Evolutionary conservation across 345 rosid species (phyloP), one percentile per base, ranked within the genome.

Genomic region (Bretschneidera sinensis): DNA sequence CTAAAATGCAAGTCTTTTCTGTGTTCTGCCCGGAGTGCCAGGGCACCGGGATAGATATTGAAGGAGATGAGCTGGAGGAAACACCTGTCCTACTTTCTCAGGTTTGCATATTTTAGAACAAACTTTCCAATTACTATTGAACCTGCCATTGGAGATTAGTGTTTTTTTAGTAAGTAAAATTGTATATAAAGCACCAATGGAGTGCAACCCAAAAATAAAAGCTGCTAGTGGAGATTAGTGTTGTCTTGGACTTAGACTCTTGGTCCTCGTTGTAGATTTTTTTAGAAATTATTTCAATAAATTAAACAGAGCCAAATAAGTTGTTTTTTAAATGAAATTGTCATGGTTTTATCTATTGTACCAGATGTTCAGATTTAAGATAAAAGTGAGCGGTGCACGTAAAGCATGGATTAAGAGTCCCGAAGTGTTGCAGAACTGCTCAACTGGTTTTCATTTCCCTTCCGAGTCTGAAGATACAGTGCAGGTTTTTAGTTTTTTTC

Each of bases 11-110:
- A 59, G 79, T 86, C 66, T 72, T 70, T 55, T 86, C 85, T 10
- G 83, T 80, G 24, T 84, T 91, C 82, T 94, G 96, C 71, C 91
- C 99, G 59, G 91, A 88, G 78, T 94, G 96, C 72, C 99, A 88
- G 72, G 97, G 99, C 62, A 88, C 96, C 9, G 92, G 97, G 43
- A 59, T 78, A 23, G 51, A 74, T 21, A 54, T 86, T 48, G 83
- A 84, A 45, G 86, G 84, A 60, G 81, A 74, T 60, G 76, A 65
- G 45, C 76, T 79, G 57, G 96, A 94, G 86, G 74, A 67, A 58
- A 85, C 84, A 64, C 66, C 70, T 57, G 51, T 82, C 60, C 76
- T 86, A 9, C 92, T 88, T 64, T 81, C 96, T 39, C 92, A 90
- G 96, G 99, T 94, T 77, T 72, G 70, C 56, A 31, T 61, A 24